Base-by-base conservation (phyloP, 257 asterid genomes). In the Salvia splendens region DNA sequence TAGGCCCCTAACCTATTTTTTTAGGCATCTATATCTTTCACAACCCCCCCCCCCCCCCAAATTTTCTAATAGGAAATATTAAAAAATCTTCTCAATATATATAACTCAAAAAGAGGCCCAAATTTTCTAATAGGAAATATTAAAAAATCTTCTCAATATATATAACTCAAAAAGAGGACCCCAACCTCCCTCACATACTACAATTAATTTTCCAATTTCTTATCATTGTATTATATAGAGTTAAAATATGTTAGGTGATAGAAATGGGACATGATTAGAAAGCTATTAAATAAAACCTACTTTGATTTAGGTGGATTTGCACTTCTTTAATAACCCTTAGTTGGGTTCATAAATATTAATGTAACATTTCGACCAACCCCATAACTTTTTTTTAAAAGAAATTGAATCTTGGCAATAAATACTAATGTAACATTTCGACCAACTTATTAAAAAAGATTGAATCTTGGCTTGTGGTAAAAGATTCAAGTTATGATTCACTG, bases 401-500 rank as follows among this genome's bases (percentile, higher is more conserved):
- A 24, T 24, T 24, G 30, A 24, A 24, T 24, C 30, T 24, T 24
- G 30, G 30, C 30, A 0, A 46, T 46, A 33, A 33, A 33, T 33
- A 48, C 15, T 14, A 48, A 48, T 48, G 54, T 14, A 32, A 32
- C 33, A 55, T 35, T n/a, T 1, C 46, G 5, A 6, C 28, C 64
- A 7, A 36, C 45, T 1, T 16, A 17, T 2, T 8, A 1, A 17
- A 12, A 43, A 43, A 71, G 1, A 47, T 47, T 56, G 41, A 11
- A 46, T 12, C 14, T 43, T 67, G 61, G 75, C 75, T 73, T 69
- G 70, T 73, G 73, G 63, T 43, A 73, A 59, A 78, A 78, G 82
- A 73, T 66, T 38, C 2, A 9, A 50, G 65, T 55, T 50, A 77
- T 77, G 56, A 77, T 72, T 63, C 65, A 38, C 9, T 56, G 64